Evolutionary conservation across 2,329 filamentous ascomycete genomes (phyloP), one percentile per base, ranked within the genome.

Genomic region (Penicillium sp.): DNA sequence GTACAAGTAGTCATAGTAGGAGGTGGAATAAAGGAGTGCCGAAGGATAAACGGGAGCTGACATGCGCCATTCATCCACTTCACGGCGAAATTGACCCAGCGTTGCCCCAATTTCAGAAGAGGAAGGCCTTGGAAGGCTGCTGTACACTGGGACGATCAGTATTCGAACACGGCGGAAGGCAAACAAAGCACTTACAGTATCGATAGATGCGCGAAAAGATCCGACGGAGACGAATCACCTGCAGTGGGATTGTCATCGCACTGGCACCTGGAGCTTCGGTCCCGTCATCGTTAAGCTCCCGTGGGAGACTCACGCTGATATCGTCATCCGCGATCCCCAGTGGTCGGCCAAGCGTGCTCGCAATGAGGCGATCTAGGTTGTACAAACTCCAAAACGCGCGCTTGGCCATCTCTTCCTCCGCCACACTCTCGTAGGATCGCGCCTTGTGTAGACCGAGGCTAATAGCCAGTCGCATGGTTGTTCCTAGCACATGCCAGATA

Each of bases 381-480:
- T 78, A 78, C 8, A 76, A 65, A 62, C 74, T 76, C 76, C 76
- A 78, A 57, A 78, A 78, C 1, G 72, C 73, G n/a, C 76, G 72
- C 54, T 76, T 77, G 2, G 71, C 63, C 69, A 77, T 73, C 52
- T 78, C 74, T 29, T 75, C 70, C 46, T 76, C 75, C 8, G 69
- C 49, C 44, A 70, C 27, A 50, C 62, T 69, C 4, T 69, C 54
- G 33, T 67, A 62, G 1, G 67, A 63, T 25, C 69, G 67, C 16
- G 61, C 57, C 48, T 75, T 75, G 59, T 77, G 74, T 16, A 77
- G 50, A 11, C 72, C 73, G 23, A 77, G 62, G 50, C 75, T 76
- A 9, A 69, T 74, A 1, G 75, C 69, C 31, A 77, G 65, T 8
- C 74, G 71, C 58, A 77, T 63, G 4, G 75, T 68, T 4, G 69